These are phyloP conservation scores for Rosa hybrid DNA, from an alignment of 331 rosid species.

Conservation along the genomic window DNA sequence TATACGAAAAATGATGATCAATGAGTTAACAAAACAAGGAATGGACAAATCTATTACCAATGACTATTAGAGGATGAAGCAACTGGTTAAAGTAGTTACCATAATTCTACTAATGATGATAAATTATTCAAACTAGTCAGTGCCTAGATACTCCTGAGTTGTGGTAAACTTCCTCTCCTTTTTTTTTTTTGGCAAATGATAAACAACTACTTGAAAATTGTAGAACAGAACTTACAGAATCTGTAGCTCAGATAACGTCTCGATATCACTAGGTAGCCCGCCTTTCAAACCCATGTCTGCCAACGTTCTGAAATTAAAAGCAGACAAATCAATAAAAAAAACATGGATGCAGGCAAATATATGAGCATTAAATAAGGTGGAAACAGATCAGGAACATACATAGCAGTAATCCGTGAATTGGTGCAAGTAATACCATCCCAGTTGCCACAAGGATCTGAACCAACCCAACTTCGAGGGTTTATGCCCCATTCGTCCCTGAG, in stretches of 20 bases:
- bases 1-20: constrained; percentile 29
- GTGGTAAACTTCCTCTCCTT: background rate
- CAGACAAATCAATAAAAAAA: background rate
- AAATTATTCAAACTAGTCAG: background rate
- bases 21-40: background rate
- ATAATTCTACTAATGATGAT: background rate
- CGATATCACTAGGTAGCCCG: constrained; percentile 41
- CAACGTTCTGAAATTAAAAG: constrained; percentile 40
- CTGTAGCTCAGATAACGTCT: constrained; percentile 40
- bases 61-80: background rate
- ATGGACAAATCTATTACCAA: background rate
- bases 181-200: background rate
- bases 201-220: background rate
- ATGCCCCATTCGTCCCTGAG: constrained; percentile 33
- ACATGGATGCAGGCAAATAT: constrained; percentile 2
- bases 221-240: constrained; percentile 28
- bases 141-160: background rate
- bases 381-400: constrained; percentile 30
- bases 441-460: constrained; percentile 49
- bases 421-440: constrained; percentile 59
- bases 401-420: constrained; percentile 34
- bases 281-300: constrained; percentile 41
- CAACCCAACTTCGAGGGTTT: constrained; percentile 45
- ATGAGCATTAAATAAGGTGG: background rate
- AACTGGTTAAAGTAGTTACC: background rate